Evolutionary conservation across 1,284 basidiomycete genomes (phyloP).

Genomic region (Ceratobasidium sp.): DNA sequence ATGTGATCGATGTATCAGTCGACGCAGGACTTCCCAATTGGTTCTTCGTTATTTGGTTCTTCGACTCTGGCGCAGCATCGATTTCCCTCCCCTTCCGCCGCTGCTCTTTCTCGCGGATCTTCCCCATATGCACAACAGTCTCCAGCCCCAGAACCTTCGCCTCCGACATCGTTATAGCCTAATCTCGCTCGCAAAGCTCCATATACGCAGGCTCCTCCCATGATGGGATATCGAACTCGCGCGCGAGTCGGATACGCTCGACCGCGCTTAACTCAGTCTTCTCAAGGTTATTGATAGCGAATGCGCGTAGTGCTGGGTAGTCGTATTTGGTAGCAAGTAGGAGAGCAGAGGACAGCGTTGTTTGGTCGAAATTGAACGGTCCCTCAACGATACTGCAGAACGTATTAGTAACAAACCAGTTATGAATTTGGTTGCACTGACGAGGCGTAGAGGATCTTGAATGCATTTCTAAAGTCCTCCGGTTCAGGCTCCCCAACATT

Average conservation of each 20-base stretch:
- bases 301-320: slow-evolving; percentile 6
- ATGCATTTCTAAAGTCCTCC: slow-evolving; percentile 11
- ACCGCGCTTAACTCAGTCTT: slow-evolving; percentile 1
- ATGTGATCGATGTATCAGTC: too few species aligned
- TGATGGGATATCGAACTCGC: slow-evolving; percentile 9
- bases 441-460: slow-evolving; percentile 38
- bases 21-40: too few species aligned
- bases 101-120: not conserved
- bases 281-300: slow-evolving; percentile 22
- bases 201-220: slow-evolving; percentile 40
- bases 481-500: not conserved
- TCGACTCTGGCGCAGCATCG: too few species aligned
- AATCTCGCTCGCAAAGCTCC: slow-evolving; percentile 14
- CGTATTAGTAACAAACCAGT: too few species aligned
- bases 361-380: slow-evolving; percentile 12
- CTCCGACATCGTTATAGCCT: slow-evolving; percentile 31
- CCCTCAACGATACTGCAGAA: not conserved
- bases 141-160: not conserved
- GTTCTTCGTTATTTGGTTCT: too few species aligned
- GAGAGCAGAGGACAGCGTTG: slow-evolving; percentile 8
- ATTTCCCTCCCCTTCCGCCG: too few species aligned
- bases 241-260: slow-evolving; percentile 27
- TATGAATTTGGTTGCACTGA: not conserved
- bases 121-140: not conserved
- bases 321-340: not conserved